A percentile compares a stretch with the other conserved stretches of the same genome.
These are phyloP conservation scores for Plasmodium vinckei DNA, from an alignment of 169 alveolate species.

Conservation along the genomic window DNA sequence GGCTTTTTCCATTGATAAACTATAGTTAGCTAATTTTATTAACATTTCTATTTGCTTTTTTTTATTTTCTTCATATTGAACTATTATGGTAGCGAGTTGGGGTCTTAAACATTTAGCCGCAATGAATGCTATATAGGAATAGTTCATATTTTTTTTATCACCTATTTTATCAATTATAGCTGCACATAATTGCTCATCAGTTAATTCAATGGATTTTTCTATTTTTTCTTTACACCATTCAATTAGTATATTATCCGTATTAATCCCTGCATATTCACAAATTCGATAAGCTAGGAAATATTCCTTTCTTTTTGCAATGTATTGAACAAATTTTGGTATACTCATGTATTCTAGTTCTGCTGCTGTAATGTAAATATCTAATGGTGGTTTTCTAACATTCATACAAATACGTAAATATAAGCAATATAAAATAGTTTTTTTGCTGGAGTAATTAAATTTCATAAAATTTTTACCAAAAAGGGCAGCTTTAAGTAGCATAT, in stretches of 20 bases:
- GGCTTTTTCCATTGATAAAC: constrained; percentile 80
- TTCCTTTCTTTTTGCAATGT: constrained; percentile 76
- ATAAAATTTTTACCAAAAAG: constrained; percentile 79
- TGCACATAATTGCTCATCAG: constrained; percentile 82
- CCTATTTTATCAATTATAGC: constrained; percentile 66
- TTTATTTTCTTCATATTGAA: constrained; percentile 80
- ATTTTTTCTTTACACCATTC: constrained; percentile 85
- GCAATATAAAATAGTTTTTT: constrained; percentile 34
- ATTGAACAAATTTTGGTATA: constrained; percentile 68
- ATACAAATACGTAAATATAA: constrained; percentile 68
- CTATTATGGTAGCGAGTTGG: constrained; percentile 78
- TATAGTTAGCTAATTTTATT: constrained; percentile 80
- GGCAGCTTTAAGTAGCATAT: constrained; percentile 77
- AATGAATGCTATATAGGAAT: constrained; percentile 75
- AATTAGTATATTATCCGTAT: constrained; percentile 75
- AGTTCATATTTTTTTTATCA: constrained; percentile 44
- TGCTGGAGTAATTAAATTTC: constrained; percentile 49
- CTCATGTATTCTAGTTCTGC: constrained; percentile 74
- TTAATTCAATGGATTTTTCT: constrained; percentile 77
- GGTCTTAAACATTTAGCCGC: constrained; percentile 82
- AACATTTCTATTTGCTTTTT: constrained; percentile 79
- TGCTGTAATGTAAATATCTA: constrained; percentile 77
- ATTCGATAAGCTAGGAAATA: constrained; percentile 83
- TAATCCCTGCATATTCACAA: constrained; percentile 84
- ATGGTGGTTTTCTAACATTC: constrained; percentile 77